Evolutionary conservation across 2,329 filamentous ascomycete genomes (phyloP), one percentile per base, ranked within the genome.

Genomic region (Beauveria sp.): DNA sequence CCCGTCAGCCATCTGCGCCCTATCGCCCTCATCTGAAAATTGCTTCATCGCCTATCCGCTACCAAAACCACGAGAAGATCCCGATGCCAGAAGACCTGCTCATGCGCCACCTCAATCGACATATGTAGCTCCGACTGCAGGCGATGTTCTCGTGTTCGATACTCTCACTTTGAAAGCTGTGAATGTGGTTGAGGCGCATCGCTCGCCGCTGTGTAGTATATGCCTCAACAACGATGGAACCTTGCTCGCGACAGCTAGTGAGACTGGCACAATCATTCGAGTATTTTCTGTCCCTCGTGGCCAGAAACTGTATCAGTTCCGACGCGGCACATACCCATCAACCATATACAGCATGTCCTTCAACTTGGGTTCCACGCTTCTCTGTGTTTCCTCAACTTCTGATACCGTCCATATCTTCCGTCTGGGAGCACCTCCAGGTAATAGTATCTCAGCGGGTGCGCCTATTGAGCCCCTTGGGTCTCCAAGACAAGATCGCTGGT

Each of bases 271-370:
- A 0, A 96, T 99, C 64, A 96, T 99, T 66, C 88, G 95, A 18
- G 92, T 99, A 58, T 99, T 99, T 75, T 91, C 91, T 1, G 86
- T 99, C 1, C 95, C 95, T 3, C 86, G 88, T 65, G 95, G 91
- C 12, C 88, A 93, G 70, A 99, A 98, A 74, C 82, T 99, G 20
- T 98, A 93, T 74, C 93, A 99, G 72, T 99, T 99, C 76, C 86
- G 95, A 63, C 87, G 95, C 66, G 95, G 95, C 49, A 97, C 93
- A 2, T 97, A 97, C 75, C 95, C 95, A 0, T 93, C 93, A 1
- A 89, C 91, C 46, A 99, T 99, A 68, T 97, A 93, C 77, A 96
- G 92, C 83, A 97, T 99, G 92, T 96, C 93, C 1, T 99, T 99
- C 77, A 99, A 99, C 74, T 87, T 92, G 55, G 92, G 90, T 63